phyloP scores from a whole-genome alignment of 805 yeast genomes.

The Yarrowia alimentaria region DNA sequence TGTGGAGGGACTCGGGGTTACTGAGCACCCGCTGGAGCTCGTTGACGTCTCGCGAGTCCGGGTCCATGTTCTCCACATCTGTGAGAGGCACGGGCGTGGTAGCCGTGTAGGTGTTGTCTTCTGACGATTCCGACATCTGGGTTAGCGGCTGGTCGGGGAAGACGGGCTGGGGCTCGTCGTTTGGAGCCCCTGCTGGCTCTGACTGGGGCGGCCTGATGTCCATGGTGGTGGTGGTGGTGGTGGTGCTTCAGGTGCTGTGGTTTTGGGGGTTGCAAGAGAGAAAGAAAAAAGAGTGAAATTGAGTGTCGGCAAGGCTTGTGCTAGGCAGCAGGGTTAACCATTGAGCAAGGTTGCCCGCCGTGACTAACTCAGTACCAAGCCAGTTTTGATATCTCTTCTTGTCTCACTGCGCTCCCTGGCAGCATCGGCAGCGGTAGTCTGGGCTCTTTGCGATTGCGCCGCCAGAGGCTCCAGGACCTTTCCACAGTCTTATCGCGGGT shows the following conservation, averaged over 20 bases:
- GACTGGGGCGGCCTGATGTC: slow-evolving; percentile 3
- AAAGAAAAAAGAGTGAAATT: neutral
- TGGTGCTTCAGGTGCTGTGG: too few species aligned
- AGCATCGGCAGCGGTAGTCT: too few species aligned
- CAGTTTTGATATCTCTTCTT: too few species aligned
- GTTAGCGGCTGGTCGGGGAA: too few species aligned
- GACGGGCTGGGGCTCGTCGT: neutral
- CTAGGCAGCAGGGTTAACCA: slow-evolving; percentile 5
- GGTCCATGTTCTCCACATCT: slow-evolving; percentile 23
- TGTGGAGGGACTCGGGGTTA: slow-evolving; percentile 41
- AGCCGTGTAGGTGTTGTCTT: slow-evolving; percentile 20
- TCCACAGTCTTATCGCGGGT: too few species aligned
- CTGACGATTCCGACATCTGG: slow-evolving; percentile 24
- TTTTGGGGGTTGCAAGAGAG: too few species aligned
- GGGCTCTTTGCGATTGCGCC: too few species aligned
- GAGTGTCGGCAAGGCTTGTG: too few species aligned
- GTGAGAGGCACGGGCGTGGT: slow-evolving; percentile 22
- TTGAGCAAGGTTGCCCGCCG: slow-evolving; percentile 11
- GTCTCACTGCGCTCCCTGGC: too few species aligned
- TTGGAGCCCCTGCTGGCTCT: neutral
- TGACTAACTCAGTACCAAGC: neutral
- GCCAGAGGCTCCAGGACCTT: too few species aligned
- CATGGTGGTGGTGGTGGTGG: neutral
- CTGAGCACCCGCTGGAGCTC: slow-evolving; percentile 34
- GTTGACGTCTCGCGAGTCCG: slow-evolving; percentile 29